Evolutionary conservation across 495 filamentous ascomycete genomes (phyloP), one percentile per base, ranked within the genome.

Genomic region (Penicillium ochrochloron): DNA sequence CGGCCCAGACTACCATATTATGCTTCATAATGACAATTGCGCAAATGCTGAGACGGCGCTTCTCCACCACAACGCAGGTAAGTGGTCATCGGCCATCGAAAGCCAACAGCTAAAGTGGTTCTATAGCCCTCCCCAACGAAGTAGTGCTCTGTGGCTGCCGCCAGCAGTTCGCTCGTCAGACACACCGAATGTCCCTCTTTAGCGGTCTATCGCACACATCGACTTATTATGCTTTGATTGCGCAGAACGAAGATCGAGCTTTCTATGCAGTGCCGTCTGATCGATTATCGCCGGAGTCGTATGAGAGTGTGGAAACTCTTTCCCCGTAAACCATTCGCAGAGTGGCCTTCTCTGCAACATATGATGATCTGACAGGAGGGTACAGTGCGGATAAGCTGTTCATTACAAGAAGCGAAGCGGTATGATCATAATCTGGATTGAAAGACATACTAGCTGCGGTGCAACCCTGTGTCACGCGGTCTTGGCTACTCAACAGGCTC

Each of bases 171-270:
- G 19, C 46, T 51, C 25, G 25, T 51, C 25, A 51, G 21, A 25
- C 25, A 25, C 25, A 25, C 46, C 46, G 46, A 51, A 51, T 51
- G 25, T 51, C 12, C 46, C 21, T 51, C 46, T 50, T 50, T 50
- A 50, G 2, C 46, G 46, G 46, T 50, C 46, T 23, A 10, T 50
- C 46, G 1, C 23, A 23, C 23, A 50, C 10, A 50, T 50, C 46
- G 46, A 23, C 23, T 25, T 50, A 50, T 50, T 50, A 50, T 50
- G 10, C 46, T 10, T 25, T 50, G 23, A 50, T 50, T 50, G 23
- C 46, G n/a, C n/a, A 25, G 23, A 50, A 50, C n/a, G n/a, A 23
- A 2, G 46, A 27, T 50, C 46, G 46, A 50, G 46, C 46, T 50
- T 50, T 50, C 23, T 50, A 50, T 50, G 12, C 15, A 12, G 23